These are phyloP conservation scores for Isabelozyma rhagii DNA, from an alignment of 805 yeast species.

Conservation along the genomic window DNA sequence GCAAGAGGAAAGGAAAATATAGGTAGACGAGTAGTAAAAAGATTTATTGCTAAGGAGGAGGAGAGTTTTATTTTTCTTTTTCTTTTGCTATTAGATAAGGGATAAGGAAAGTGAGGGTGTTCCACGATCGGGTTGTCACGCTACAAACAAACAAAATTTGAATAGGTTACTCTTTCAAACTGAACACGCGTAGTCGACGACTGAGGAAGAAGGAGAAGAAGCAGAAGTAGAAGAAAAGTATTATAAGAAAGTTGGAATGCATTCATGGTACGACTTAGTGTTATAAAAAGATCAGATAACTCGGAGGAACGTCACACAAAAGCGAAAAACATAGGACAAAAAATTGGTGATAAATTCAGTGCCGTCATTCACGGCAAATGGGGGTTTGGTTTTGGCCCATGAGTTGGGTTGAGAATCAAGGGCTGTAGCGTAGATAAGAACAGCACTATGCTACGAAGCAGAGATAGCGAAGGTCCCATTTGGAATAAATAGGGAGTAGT, in stretches of 20 bases:
- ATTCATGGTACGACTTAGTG: background rate
- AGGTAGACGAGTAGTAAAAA: background rate
- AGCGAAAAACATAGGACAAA: background rate
- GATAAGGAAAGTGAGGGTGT: background rate
- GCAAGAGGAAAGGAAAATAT: too few species aligned
- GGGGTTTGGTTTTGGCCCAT: too few species aligned
- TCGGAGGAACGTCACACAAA: background rate
- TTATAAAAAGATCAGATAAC: background rate
- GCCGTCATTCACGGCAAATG: too few species aligned
- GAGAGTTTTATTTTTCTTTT: background rate
- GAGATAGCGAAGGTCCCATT: too few species aligned
- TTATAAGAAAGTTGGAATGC: too few species aligned
- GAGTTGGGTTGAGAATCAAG: too few species aligned
- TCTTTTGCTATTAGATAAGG: background rate
- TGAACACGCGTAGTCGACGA: background rate
- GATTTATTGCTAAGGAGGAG: background rate
- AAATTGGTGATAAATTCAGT: too few species aligned
- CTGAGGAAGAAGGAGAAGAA: background rate
- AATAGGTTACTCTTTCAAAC: background rate
- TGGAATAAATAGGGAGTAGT: too few species aligned
- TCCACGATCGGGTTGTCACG: background rate
- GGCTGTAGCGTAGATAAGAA: too few species aligned
- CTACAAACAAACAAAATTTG: too few species aligned
- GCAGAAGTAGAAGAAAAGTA: background rate
- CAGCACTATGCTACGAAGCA: too few species aligned